Evolutionary conservation across 2,329 filamentous ascomycete species (phyloP), one percentile per base, ranked within the genome.

Genomic region (Penicillium palitans): DNA sequence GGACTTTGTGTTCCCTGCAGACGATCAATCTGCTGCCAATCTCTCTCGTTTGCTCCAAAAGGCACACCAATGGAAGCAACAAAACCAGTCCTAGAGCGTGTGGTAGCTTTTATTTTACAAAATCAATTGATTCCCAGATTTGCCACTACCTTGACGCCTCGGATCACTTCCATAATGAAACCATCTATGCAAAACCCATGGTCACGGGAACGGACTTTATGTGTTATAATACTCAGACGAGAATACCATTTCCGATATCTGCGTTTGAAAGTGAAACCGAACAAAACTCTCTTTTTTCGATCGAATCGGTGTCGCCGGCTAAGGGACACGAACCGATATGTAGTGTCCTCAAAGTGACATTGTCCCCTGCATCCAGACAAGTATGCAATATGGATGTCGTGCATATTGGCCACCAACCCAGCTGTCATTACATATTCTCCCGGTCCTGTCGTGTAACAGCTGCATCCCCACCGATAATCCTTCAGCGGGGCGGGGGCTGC

Each of bases 1-100:
- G 78, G 95, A 98, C 75, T 98, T 96, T 69, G 86, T 99, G 35
- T 99, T 99, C 85, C 95, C 95, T 0, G 92, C 91, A 5, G 95
- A 98, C 79, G 93, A 97, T 74, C 86, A 91, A 78, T 89, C 91
- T 72, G 89, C 89, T 56, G 89, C 89, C 66, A 93, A 90, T 69
- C 79, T 97, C 75, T 90, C 90, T 52, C 91, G 90, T 73, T 81
- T 98, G 74, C 79, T 97, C 78, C 88, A 90, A 61, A 89, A 89
- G 84, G 93, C 93, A 57, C 88, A 92, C 74, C 86, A 87, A 66
- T 98, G 93, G 91, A 96, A 96, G 81, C 84, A 96, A 81, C 84
- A 89, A 73, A 80, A 77, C 60, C 77, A 84, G 68, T 74, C 58
- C 8, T 66, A 60, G 51, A 41, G 17, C 25, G 39, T 42, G 46